A percentile compares a stretch with the other conserved stretches of the same genome.
These are phyloP conservation scores for Maudiozyma barnettii DNA, from an alignment of 805 yeast species.

Conservation along the genomic window DNA sequence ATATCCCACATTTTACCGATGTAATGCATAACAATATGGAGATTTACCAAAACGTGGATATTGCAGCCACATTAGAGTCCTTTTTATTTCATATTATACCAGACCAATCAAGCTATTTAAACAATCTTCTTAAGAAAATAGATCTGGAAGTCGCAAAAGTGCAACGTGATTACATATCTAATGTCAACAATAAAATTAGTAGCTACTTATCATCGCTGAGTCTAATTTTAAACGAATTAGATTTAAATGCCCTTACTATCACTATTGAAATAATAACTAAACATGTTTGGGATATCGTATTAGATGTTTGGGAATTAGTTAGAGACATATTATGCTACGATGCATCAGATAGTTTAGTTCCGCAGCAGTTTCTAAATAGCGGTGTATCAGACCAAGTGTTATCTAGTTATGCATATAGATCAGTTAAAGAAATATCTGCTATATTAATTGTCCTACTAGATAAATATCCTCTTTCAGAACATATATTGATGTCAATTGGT, in stretches of 20 bases:
- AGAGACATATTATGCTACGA: constrained; percentile 49
- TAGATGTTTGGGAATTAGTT: constrained; percentile 28
- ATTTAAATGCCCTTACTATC: constrained; percentile 4
- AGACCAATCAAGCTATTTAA: constrained; percentile 24
- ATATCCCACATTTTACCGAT: constrained; percentile 8
- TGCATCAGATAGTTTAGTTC: constrained; percentile 60
- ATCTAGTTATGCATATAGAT: constrained; percentile 71
- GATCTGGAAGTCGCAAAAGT: constrained; percentile 30
- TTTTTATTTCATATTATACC: constrained; percentile 35
- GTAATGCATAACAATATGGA: constrained; percentile 35
- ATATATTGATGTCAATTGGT: constrained; percentile 33
- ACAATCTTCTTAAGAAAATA: constrained; percentile 28
- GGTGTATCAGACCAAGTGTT: constrained; percentile 37
- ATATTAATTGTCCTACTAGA: constrained; percentile 41
- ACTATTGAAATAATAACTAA: background rate
- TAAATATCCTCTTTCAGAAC: constrained; percentile 18
- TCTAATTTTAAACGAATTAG: constrained; percentile 32
- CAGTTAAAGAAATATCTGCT: constrained; percentile 63
- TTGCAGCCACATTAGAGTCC: constrained; percentile 62
- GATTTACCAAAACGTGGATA: constrained; percentile 54
- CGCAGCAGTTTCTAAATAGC: constrained; percentile 35
- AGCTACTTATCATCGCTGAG: constrained; percentile 60
- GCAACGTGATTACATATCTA: constrained; percentile 29
- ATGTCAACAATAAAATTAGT: constrained; percentile 49
- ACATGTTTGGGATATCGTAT: constrained; percentile 13